Evolutionary conservation across 768 basidiomycete species (phyloP).

Genomic region (Peribolospora baueri): DNA sequence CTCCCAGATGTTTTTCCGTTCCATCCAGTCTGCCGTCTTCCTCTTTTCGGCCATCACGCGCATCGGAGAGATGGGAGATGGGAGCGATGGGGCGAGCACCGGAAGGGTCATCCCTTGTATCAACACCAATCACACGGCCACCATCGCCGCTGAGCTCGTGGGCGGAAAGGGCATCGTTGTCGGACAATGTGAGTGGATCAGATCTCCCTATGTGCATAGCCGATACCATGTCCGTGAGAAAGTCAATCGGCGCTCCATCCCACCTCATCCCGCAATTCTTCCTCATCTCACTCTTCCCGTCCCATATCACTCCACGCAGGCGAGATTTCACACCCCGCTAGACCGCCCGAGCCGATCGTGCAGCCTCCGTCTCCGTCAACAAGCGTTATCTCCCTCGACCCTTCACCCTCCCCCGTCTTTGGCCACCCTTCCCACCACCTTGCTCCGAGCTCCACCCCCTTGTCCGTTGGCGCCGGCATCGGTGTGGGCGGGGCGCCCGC

Average conservation of each 20-base stretch:
- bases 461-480: too few relatives aligned
- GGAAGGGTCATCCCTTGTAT: conserved; percentile 66
- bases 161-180: not conserved
- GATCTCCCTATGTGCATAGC: too few relatives aligned
- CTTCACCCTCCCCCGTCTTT: not conserved
- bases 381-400: not conserved
- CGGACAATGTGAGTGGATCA: too few relatives aligned
- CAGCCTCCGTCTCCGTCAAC: too few relatives aligned
- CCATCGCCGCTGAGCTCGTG: conserved; percentile 41
- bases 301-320: conserved; percentile 24
- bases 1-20: conserved; percentile 70
- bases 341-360: too few relatives aligned
- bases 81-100: conserved; percentile 25
- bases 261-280: too few relatives aligned
- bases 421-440: conserved; percentile 16
- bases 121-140: conserved; percentile 84
- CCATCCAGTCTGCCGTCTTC: conserved; percentile 78
- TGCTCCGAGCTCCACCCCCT: too few relatives aligned
- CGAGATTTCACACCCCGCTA: conserved; percentile 67
- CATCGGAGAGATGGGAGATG: conserved; percentile 33
- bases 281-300: too few relatives aligned
- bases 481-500: too few relatives aligned
- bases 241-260: too few relatives aligned
- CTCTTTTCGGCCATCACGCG: conserved; percentile 42
- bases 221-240: too few relatives aligned